phyloP scores from a whole-genome alignment of 768 basidiomycete species.

The Roridomyces roridus region DNA sequence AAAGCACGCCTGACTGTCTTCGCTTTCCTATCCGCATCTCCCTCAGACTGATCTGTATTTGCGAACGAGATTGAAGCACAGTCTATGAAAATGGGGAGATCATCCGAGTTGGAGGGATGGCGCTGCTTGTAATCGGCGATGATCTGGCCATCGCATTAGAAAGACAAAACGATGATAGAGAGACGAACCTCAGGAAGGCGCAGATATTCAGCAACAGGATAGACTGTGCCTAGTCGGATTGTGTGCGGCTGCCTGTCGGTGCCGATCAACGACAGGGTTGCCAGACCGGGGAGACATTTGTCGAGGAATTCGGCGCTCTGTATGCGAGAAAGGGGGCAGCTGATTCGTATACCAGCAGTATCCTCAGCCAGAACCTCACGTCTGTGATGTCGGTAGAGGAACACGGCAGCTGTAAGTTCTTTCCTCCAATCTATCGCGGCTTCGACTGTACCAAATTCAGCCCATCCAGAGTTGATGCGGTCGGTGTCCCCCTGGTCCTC shows the following conservation, averaged over 20 bases:
- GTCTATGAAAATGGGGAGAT: slow-evolving; percentile 42
- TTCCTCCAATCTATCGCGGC: slow-evolving; percentile 55
- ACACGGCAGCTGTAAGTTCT: slow-evolving; percentile 55
- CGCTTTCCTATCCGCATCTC: slow-evolving; percentile 32
- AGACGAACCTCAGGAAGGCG: slow-evolving; percentile 22
- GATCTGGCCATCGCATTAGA: background rate
- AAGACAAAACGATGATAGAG: no score
- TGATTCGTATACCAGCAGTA: slow-evolving; percentile 48
- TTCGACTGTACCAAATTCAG: slow-evolving; percentile 66
- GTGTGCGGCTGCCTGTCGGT: background rate
- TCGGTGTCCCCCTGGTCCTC: slow-evolving; percentile 32
- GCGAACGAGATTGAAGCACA: slow-evolving; percentile 46
- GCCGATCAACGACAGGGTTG: slow-evolving; percentile 25
- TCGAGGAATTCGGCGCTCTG: slow-evolving; percentile 28
- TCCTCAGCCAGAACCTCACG: slow-evolving; percentile 40
- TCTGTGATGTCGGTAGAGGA: slow-evolving; percentile 51
- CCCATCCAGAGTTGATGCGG: slow-evolving; percentile 28
- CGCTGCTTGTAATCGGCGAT: slow-evolving; percentile 8
- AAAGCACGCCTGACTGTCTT: slow-evolving; percentile 36
- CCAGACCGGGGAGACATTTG: slow-evolving; percentile 30
- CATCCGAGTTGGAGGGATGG: slow-evolving; percentile 14
- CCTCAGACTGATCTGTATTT: slow-evolving; percentile 20
- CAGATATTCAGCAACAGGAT: slow-evolving; percentile 31
- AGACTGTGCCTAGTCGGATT: slow-evolving; percentile 21
- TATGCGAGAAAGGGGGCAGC: slow-evolving; percentile 51